These are phyloP conservation scores for Combretum micranthum DNA, from an alignment of 345 rosid species.

Conservation along the genomic window DNA sequence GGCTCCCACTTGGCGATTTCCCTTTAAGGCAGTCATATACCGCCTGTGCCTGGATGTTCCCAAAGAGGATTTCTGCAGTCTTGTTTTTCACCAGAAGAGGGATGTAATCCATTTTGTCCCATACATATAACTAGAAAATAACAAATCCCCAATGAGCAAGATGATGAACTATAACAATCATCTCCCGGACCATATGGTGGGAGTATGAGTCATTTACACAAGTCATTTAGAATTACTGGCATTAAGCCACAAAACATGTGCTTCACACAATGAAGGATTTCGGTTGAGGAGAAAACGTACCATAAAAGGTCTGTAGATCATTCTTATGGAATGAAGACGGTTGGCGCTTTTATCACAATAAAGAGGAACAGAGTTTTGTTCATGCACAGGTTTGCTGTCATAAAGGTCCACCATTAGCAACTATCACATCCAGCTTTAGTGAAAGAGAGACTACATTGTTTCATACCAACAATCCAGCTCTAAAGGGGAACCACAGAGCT, in stretches of 20 bases:
- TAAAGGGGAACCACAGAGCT: conserved; percentile 42
- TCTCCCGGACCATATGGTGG: too few relatives aligned
- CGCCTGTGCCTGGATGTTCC: conserved; percentile 43
- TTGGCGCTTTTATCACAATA: conserved; percentile 37
- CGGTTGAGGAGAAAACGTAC: conserved; percentile 16
- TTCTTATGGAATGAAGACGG: conserved; percentile 34
- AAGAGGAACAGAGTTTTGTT: conserved; percentile 23
- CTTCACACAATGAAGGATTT: neutral
- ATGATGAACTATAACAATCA: too few relatives aligned
- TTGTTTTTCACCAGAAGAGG: conserved; percentile 47
- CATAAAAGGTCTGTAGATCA: conserved; percentile 49
- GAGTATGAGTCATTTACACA: too few relatives aligned
- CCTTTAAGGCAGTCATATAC: conserved; percentile 14
- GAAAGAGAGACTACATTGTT: neutral
- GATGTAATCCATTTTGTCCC: conserved; percentile 47
- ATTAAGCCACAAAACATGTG: neutral
- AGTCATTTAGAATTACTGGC: too few relatives aligned
- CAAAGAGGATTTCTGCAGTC: conserved; percentile 52
- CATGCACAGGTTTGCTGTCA: conserved; percentile 18
- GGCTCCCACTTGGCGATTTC: conserved; percentile 1
- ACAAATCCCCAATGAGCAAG: conserved; percentile 1
- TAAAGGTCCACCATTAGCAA: conserved; percentile 1
- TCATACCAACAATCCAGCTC: conserved; percentile 24
- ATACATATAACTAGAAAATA: conserved; percentile 37
- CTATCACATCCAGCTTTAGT: neutral